Evolutionary conservation across 1,284 basidiomycete genomes (phyloP), one percentile per base, ranked within the genome.

Genomic region (Megacollybia platyphylla): DNA sequence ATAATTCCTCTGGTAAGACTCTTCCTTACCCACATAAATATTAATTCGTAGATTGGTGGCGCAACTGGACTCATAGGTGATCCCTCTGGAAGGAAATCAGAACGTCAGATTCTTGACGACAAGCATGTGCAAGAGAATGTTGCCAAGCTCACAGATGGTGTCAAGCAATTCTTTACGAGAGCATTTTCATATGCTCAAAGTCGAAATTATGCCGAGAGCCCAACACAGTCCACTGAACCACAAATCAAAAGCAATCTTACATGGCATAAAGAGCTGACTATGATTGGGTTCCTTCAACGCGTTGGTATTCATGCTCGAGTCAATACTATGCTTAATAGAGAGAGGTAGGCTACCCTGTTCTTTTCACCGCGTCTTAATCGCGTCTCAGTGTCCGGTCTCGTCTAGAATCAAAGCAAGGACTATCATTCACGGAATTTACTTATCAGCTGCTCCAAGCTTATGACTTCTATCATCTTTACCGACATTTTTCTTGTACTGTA

Each of bases 361-460:
- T 39, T 41, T 10, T 26, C 35, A 8, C 37, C 36, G 15, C 17
- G 18, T 5, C 8, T 40, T 28, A 7, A 11, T 6, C 15, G 20
- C 20, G 10, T 34, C 24, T 20, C 52, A 94, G 91, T 49, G 92
- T 97, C 24, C 84, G 83, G 51, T 74, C 76, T n/a, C 83, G 93
- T 26, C 70, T 97, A 40, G 70, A 72, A 4, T 79, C 83, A 1
- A 74, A 80, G 46, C 73, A 79, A 50, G 84, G 94, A 24, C 83
- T 98, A 49, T 94, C 91, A 8, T 98, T 96, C 65, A 92, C 93
- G 13, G 96, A 99, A 58, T 97, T 98, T 63, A 82, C 84, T 4
- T 99, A 98, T 59, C 94, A 99, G 57, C 79, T 99, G 18, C 71
- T 99, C 8, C 96, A 99, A 64, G 96, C 91, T 2, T 88, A 91